Evolutionary conservation across 331 rosid genomes (phyloP).

Genomic region (Acacia concinna): DNA sequence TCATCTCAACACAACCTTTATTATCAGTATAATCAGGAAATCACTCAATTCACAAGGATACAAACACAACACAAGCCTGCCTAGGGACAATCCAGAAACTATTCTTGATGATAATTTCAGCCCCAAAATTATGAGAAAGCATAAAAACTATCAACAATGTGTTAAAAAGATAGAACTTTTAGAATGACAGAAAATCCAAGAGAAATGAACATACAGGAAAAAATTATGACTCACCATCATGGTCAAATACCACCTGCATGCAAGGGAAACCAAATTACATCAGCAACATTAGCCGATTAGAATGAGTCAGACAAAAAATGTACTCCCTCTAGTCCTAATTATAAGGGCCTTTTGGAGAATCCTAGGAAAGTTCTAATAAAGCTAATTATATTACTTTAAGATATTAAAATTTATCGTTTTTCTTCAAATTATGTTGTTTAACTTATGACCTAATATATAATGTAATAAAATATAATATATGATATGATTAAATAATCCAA

Average conservation of each 20-base stretch:
- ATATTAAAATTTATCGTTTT: no score
- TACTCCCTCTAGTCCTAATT: no score
- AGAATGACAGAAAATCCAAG: constrained; percentile 17
- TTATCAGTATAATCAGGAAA: constrained; percentile 16
- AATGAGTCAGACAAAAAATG: constrained; percentile 5
- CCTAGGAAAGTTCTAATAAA: no score
- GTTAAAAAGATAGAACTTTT: background rate
- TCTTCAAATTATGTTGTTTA: no score
- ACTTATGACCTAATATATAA: no score
- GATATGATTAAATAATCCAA: no score
- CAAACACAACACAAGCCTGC: background rate
- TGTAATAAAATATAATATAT: no score
- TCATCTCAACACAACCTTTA: constrained; percentile 19
- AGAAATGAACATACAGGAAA: constrained; percentile 30
- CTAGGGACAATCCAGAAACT: constrained; percentile 5
- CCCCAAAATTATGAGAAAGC: constrained; percentile 8
- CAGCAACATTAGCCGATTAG: constrained; percentile 18
- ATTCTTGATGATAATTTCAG: constrained; percentile 6
- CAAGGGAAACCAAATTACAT: constrained; percentile 31
- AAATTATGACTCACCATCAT: constrained; percentile 75
- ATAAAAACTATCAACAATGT: constrained; percentile 5
- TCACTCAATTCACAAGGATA: constrained; percentile 20
- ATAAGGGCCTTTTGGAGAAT: no score
- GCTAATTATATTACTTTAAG: no score
- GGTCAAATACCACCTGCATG: constrained; percentile 97